Conservation (phyloP, 2,329 filamentous ascomycete species). For the Botryosphaeria dothidea region DNA sequence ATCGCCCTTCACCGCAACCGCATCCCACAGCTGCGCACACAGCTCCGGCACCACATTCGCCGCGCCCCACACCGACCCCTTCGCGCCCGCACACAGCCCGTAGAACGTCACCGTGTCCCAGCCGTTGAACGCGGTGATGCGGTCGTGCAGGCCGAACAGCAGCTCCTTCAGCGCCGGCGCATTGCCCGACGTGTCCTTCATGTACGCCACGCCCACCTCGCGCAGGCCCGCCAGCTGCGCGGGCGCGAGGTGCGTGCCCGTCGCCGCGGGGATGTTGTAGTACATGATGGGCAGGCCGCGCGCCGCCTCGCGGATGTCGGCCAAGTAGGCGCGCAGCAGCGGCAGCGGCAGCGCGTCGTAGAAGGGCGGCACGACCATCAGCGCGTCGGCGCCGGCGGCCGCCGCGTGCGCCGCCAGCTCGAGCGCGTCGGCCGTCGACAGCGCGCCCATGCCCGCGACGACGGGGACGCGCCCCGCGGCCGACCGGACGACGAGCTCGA, state of each 20-base stretch:
- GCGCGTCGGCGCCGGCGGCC: slow-evolving; percentile 41
- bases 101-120: slow-evolving; percentile 59
- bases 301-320: slow-evolving; percentile 41
- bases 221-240: slow-evolving; percentile 46
- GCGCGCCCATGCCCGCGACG: slow-evolving; percentile 47
- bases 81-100: slow-evolving; percentile 51
- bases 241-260: slow-evolving; percentile 45
- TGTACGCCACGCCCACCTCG: slow-evolving; percentile 50
- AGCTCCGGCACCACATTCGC: slow-evolving; percentile 54
- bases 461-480: slow-evolving; percentile 45
- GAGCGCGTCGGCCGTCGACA: slow-evolving; percentile 43
- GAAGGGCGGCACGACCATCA: slow-evolving; percentile 54
- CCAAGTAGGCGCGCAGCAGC: slow-evolving; percentile 43
- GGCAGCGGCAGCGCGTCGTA: slow-evolving; percentile 48
- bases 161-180: slow-evolving; percentile 53
- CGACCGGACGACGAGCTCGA: slow-evolving; percentile 41
- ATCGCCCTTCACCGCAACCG: slow-evolving; percentile 46
- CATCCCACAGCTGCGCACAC: slow-evolving; percentile 50
- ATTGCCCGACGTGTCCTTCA: slow-evolving; percentile 57
- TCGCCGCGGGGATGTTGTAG: slow-evolving; percentile 55
- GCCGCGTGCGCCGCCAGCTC: slow-evolving; percentile 45
- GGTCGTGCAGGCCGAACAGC: slow-evolving; percentile 44
- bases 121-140: slow-evolving; percentile 53
- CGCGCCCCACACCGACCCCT: slow-evolving; percentile 54
- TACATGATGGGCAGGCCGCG: slow-evolving; percentile 50